Conservation (phyloP, 306 rosid species). For the Canavalia gladiata region DNA sequence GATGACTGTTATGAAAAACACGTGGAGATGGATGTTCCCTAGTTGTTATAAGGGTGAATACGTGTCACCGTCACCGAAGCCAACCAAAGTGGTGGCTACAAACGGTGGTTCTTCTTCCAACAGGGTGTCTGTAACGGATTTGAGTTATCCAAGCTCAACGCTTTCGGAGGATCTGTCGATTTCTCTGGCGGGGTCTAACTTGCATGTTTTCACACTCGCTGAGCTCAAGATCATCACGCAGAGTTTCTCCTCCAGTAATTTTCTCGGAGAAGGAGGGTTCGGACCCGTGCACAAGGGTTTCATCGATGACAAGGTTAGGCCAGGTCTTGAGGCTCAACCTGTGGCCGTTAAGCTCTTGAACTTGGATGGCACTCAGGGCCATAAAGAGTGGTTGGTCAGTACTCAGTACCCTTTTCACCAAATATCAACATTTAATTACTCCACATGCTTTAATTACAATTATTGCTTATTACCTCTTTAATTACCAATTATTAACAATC, state of each 20-base stretch:
- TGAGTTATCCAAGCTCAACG: slow-evolving; percentile 71
- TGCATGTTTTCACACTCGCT: slow-evolving; percentile 70
- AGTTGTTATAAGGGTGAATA: slow-evolving; percentile 60
- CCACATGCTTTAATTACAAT: neutral
- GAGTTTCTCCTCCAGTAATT: slow-evolving; percentile 71
- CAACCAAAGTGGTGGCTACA: slow-evolving; percentile 62
- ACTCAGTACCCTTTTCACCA: slow-evolving; percentile 45
- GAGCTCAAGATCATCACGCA: slow-evolving; percentile 90
- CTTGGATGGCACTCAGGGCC: slow-evolving; percentile 94
- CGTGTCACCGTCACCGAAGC: slow-evolving; percentile 44
- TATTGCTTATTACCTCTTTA: neutral
- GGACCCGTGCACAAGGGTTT: slow-evolving; percentile 97
- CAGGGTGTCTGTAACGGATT: slow-evolving; percentile 72
- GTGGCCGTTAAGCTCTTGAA: slow-evolving; percentile 94
- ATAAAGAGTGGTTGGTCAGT: slow-evolving; percentile 97
- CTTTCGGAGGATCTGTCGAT: slow-evolving; percentile 82
- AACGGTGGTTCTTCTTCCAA: slow-evolving; percentile 66
- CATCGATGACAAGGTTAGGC: slow-evolving; percentile 85
- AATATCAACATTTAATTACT: neutral
- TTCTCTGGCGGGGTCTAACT: slow-evolving; percentile 84
- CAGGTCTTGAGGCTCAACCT: slow-evolving; percentile 82
- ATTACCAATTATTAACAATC: neutral
- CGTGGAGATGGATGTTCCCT: slow-evolving; percentile 64
- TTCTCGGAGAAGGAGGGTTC: slow-evolving; percentile 97
- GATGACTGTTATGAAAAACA: slow-evolving; percentile 52